Percentiles rank a stretch among this genome's conserved stretches.
phyloP scores from a whole-genome alignment of 371 early-diverging fungal genomes.

The Mortierella sp. region DNA sequence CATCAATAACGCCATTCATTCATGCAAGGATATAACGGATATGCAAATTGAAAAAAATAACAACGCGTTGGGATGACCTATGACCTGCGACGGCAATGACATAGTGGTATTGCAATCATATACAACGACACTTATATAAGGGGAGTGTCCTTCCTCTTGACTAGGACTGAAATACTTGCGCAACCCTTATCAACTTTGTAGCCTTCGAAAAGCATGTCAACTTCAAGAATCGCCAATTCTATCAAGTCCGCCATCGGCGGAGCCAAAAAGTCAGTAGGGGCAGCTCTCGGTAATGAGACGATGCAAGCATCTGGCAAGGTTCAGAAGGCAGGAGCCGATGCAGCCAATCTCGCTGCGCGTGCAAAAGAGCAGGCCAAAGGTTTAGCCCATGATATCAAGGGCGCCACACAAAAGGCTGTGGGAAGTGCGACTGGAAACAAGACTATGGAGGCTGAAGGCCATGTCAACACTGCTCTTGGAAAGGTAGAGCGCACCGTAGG shows the following conservation, averaged over 20 bases:
- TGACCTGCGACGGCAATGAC: too few species aligned
- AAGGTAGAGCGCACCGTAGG: constrained; percentile 35
- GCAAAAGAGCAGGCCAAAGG: constrained; percentile 33
- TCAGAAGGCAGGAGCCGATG: constrained; percentile 36
- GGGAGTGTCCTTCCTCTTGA: too few species aligned
- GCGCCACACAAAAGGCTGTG: constrained; percentile 16
- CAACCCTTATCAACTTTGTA: too few species aligned
- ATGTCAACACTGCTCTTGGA: constrained; percentile 21
- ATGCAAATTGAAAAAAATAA: too few species aligned
- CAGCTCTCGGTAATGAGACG: constrained; percentile 26
- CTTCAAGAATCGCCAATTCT: constrained; percentile 30
- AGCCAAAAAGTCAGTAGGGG: constrained; percentile 37
- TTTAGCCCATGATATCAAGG: constrained; percentile 23
- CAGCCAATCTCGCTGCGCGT: constrained; percentile 23
- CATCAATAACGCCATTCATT: too few species aligned
- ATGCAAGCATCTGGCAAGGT: constrained; percentile 31
- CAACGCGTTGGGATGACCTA: too few species aligned
- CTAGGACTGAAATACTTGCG: too few species aligned
- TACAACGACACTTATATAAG: too few species aligned
- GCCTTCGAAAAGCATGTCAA: constrained; percentile 12
- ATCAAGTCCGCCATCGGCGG: constrained; percentile 37
- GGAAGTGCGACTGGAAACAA: constrained; percentile 25
- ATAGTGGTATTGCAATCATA: too few species aligned
- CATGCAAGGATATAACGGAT: too few species aligned
- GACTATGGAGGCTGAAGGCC: constrained; percentile 32